Evolutionary conservation across 2,329 filamentous ascomycete species (phyloP).

Genomic region (Pseudogymnoascus sp.): DNA sequence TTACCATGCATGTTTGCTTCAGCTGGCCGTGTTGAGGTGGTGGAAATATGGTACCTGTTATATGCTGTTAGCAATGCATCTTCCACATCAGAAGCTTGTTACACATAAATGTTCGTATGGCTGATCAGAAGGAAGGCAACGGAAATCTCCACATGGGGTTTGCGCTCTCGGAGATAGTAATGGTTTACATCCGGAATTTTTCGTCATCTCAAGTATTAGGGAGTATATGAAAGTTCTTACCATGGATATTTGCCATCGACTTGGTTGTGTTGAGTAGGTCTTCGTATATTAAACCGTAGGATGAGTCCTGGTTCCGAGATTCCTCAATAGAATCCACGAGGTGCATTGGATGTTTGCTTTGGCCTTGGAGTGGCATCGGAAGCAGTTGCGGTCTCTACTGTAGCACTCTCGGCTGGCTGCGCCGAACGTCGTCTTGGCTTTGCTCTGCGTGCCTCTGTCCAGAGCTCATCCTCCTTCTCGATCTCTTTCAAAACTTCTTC

Average conservation of each 20-base stretch:
- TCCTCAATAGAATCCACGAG: conserved; percentile 27
- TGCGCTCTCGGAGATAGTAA: conserved; percentile 82
- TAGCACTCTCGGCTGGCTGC: neutral
- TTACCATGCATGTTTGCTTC: neutral
- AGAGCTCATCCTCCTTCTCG: conserved; percentile 52
- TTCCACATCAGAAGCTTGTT: conserved; percentile 9
- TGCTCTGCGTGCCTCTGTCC: conserved; percentile 22
- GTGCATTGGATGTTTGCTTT: conserved; percentile 21
- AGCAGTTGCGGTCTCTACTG: neutral
- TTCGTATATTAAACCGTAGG: neutral
- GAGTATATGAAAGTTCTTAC: neutral
- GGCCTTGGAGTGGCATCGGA: conserved; percentile 12
- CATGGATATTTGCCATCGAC: neutral
- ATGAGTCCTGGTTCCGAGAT: neutral
- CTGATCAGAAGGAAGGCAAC: conserved; percentile 99
- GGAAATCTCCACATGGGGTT: conserved; percentile 92
- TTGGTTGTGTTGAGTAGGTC: neutral
- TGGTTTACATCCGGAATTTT: conserved; percentile 96
- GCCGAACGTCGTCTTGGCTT: conserved; percentile 20
- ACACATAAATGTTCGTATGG: neutral
- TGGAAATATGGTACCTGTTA: neutral
- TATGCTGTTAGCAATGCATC: neutral
- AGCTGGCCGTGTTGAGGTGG: neutral
- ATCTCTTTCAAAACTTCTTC: conserved; percentile 67
- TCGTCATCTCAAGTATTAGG: conserved; percentile 61